These are phyloP conservation scores for Psilocybe cyanescens DNA, from an alignment of 768 basidiomycete species.

Conservation along the genomic window DNA sequence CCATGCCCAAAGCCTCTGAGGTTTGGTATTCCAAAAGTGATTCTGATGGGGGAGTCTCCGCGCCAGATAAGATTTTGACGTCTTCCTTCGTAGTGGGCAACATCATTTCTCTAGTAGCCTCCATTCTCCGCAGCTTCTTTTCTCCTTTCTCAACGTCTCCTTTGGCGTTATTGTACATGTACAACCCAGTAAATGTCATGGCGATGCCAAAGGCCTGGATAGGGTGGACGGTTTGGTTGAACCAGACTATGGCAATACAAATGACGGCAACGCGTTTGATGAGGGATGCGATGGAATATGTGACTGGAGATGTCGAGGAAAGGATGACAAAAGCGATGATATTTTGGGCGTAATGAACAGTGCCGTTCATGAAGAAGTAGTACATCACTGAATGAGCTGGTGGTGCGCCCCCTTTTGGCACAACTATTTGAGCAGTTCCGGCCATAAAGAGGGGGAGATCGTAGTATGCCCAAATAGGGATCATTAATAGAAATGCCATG, in stretches of 20 bases:
- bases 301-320: slow-evolving; percentile 95
- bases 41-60: slow-evolving; percentile 38
- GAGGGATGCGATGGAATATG: slow-evolving; percentile 97
- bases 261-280: slow-evolving; percentile 98
- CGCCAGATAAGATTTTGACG: slow-evolving; percentile 48
- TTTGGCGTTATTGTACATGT: slow-evolving; percentile 96
- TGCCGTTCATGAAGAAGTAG: slow-evolving; percentile 92
- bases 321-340: slow-evolving; percentile 97
- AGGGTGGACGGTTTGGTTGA: slow-evolving; percentile 82
- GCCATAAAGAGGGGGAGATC: slow-evolving; percentile 74
- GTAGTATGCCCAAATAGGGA: slow-evolving; percentile 92
- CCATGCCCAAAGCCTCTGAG: slow-evolving; percentile 40
- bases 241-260: slow-evolving; percentile 97
- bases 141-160: slow-evolving; percentile 92
- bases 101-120: slow-evolving; percentile 68
- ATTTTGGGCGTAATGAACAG: slow-evolving; percentile 96
- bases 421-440: slow-evolving; percentile 43
- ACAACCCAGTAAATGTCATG: slow-evolving; percentile 88
- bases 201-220: slow-evolving; percentile 90
- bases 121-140: slow-evolving; percentile 79
- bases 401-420: slow-evolving; percentile 43
- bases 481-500: slow-evolving; percentile 94
- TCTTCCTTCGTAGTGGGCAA: slow-evolving; percentile 74
- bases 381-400: slow-evolving; percentile 67
- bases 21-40: slow-evolving; percentile 21